Percentiles rank a stretch among this genome's conserved stretches.
These are phyloP conservation scores for Malus hybrid DNA, from an alignment of 331 rosid species.

Conservation along the genomic window DNA sequence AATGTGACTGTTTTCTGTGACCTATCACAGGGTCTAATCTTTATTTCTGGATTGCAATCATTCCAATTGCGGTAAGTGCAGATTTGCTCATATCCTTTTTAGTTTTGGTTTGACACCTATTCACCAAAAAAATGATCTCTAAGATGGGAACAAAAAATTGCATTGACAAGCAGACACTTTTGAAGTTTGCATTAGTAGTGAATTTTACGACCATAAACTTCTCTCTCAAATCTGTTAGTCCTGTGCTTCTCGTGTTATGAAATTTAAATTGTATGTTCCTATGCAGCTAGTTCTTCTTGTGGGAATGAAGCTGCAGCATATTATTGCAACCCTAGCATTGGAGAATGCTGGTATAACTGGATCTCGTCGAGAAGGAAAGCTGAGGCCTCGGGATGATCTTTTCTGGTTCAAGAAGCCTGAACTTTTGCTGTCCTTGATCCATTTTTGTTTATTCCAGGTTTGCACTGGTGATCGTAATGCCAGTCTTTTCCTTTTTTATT, in stretches of 20 bases:
- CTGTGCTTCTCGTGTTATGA: background rate
- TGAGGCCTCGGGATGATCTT: constrained; percentile 93
- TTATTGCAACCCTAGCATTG: constrained; percentile 84
- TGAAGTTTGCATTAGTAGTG: background rate
- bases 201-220: background rate
- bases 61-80: constrained; percentile 66
- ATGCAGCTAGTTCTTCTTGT: constrained; percentile 81
- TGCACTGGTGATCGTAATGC: constrained; percentile 10
- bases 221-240: background rate
- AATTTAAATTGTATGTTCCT: constrained; percentile 16
- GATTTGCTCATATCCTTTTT: background rate
- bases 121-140: background rate
- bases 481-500: background rate
- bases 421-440: constrained; percentile 76
- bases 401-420: constrained; percentile 98
- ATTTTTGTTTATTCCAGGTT: constrained; percentile 92
- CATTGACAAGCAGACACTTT: background rate
- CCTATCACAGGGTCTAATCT: constrained; percentile 76
- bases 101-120: background rate
- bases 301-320: constrained; percentile 87
- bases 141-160: constrained; percentile 1
- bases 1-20: constrained; percentile 11
- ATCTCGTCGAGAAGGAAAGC: constrained; percentile 41
- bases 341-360: constrained; percentile 75
- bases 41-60: constrained; percentile 92